phyloP scores from a whole-genome alignment of 768 basidiomycete species.

The Mycena olivaceomarginata region DNA sequence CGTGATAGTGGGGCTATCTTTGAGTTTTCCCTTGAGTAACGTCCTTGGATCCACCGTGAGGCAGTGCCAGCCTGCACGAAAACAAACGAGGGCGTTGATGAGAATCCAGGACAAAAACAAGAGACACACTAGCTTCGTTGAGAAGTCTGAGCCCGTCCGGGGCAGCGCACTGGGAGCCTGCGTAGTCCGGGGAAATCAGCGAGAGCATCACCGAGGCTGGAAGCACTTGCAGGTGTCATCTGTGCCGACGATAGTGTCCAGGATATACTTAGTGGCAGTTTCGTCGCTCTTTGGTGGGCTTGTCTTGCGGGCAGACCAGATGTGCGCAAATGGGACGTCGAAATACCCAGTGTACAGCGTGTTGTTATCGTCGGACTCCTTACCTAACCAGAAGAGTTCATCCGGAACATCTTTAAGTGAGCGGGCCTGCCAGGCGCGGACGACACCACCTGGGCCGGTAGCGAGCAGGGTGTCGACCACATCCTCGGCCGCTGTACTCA shows the following conservation, averaged over 20 bases:
- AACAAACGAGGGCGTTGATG: neutral
- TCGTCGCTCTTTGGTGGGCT: constrained; percentile 13
- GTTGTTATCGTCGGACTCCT: neutral
- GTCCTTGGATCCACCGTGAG: neutral
- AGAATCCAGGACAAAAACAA: neutral
- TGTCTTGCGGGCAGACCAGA: constrained; percentile 19
- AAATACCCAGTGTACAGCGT: constrained; percentile 9
- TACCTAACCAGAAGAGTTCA: neutral
- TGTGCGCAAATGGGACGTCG: neutral
- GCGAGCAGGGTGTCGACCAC: neutral
- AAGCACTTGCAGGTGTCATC: neutral
- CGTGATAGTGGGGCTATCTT: neutral
- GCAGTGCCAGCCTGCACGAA: constrained; percentile 25
- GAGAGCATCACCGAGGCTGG: neutral
- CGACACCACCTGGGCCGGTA: neutral
- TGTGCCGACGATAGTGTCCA: neutral
- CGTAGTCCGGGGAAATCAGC: neutral
- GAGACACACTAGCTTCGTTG: constrained; percentile 32
- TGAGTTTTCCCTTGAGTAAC: constrained; percentile 8
- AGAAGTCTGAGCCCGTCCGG: constrained; percentile 29
- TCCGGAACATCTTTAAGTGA: neutral
- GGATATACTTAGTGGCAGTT: neutral
- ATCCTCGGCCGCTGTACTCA: neutral
- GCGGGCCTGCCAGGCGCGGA: neutral
- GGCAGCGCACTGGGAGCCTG: constrained; percentile 35